Evolutionary conservation across 805 yeast genomes (phyloP).

Genomic region (Nakazawaea ambrosiae): DNA sequence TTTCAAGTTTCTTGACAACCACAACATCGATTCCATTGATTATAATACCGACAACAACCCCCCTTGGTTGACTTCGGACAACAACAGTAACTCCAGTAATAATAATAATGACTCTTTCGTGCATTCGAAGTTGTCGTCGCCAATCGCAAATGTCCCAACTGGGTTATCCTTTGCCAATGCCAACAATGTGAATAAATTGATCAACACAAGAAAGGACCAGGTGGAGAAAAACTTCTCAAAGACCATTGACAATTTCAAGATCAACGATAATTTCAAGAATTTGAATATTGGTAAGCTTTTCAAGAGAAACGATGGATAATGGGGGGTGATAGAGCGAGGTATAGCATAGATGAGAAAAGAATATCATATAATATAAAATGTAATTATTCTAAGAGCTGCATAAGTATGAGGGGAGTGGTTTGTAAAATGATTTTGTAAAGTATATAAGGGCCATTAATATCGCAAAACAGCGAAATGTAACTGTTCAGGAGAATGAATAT

Average conservation of each 20-base stretch:
- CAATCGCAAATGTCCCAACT: neutral
- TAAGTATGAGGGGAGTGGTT: no score
- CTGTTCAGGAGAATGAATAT: no score
- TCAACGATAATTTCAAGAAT: constrained; percentile 59
- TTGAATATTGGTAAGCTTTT: constrained; percentile 47
- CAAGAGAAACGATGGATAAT: constrained; percentile 25
- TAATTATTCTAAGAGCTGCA: no score
- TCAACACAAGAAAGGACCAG: constrained; percentile 32
- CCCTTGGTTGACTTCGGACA: constrained; percentile 3
- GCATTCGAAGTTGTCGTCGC: constrained; percentile 1
- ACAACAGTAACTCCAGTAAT: neutral
- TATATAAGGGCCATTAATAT: no score
- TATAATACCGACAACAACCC: constrained; percentile 16
- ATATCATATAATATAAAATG: no score
- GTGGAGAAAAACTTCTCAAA: constrained; percentile 36
- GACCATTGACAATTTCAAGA: constrained; percentile 47
- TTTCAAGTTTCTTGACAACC: constrained; percentile 18
- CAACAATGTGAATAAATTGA: constrained; percentile 11
- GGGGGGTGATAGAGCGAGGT: no score
- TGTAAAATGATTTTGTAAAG: no score
- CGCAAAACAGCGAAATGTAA: no score
- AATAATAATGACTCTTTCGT: constrained; percentile 1
- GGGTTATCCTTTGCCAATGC: constrained; percentile 19
- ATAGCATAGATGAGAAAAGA: no score
- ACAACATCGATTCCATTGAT: constrained; percentile 16